Percentiles rank a stretch among this genome's conserved stretches.
Conservation (phyloP, 768 basidiomycete species). For the Sporobolomyces roseus region DNA sequence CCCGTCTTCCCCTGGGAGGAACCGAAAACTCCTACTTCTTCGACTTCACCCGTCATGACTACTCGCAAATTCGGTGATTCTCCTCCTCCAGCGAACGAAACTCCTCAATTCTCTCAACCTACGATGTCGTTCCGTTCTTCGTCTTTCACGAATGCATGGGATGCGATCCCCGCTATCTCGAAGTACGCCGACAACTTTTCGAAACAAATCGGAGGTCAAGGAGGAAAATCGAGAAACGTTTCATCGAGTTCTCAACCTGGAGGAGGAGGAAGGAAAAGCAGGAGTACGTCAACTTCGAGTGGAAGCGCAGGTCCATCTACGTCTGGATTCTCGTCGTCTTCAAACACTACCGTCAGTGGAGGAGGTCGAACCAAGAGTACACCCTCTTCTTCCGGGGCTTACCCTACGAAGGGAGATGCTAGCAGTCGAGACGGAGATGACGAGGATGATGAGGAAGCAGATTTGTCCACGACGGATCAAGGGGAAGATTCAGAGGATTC, state of each 20-base stretch:
- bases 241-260: background rate
- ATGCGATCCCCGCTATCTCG: conserved; percentile 71
- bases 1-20: conserved; percentile 95
- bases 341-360: conserved; percentile 10
- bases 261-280: background rate
- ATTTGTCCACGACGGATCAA: background rate
- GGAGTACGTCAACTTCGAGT: conserved; percentile 1
- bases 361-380: background rate
- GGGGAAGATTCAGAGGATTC: conserved; percentile 35
- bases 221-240: background rate
- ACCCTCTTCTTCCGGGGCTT: background rate
- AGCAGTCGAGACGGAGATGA: conserved; percentile 36
- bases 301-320: background rate
- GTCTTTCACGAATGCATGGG: conserved; percentile 75
- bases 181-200: conserved; percentile 58
- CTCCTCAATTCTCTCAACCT: conserved; percentile 3
- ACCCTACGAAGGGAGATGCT: conserved; percentile 20
- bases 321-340: background rate
- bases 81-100: conserved; percentile 7
- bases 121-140: conserved; percentile 42
- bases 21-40: conserved; percentile 1
- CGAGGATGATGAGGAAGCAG: conserved; percentile 35
- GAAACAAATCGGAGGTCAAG: conserved; percentile 31
- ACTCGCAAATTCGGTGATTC: conserved; percentile 22
- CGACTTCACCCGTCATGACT: conserved; percentile 2